These are phyloP conservation scores for Cochliopodium minus DNA, from an alignment of 208 protist genomes.

Conservation along the genomic window DNA sequence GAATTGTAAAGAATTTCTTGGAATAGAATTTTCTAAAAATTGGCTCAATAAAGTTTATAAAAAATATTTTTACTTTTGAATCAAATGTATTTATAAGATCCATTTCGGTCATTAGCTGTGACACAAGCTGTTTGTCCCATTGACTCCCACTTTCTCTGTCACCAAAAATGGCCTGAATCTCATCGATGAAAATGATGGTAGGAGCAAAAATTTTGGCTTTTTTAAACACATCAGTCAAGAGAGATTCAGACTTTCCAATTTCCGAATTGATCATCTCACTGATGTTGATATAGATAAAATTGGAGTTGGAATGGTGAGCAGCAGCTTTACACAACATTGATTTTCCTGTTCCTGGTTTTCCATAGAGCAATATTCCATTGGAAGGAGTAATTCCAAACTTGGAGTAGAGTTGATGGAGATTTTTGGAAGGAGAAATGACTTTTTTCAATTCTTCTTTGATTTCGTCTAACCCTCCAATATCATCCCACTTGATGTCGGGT, in stretches of 20 bases:
- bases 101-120: neutral
- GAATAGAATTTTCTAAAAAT: neutral
- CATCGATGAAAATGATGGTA: conserved; percentile 78
- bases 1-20: neutral
- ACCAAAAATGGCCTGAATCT: conserved; percentile 67
- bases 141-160: conserved; percentile 9
- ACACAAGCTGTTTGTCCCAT: neutral
- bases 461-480: conserved; percentile 74
- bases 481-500: conserved; percentile 62
- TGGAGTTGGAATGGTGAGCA: conserved; percentile 44
- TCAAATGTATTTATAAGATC: neutral
- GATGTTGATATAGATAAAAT: conserved; percentile 73
- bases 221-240: conserved; percentile 55
- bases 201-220: conserved; percentile 49
- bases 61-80: neutral
- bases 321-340: conserved; percentile 69
- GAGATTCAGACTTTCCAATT: conserved; percentile 73
- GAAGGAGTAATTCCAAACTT: conserved; percentile 70
- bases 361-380: conserved; percentile 67
- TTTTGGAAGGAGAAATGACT: conserved; percentile 60
- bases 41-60: neutral
- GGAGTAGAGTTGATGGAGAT: conserved; percentile 59
- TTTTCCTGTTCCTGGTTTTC: conserved; percentile 70
- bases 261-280: conserved; percentile 17
- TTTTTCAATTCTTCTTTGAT: conserved; percentile 67